Evolutionary conservation across 495 filamentous ascomycete species (phyloP).

Genomic region (Saxophila tyrrhenica): DNA sequence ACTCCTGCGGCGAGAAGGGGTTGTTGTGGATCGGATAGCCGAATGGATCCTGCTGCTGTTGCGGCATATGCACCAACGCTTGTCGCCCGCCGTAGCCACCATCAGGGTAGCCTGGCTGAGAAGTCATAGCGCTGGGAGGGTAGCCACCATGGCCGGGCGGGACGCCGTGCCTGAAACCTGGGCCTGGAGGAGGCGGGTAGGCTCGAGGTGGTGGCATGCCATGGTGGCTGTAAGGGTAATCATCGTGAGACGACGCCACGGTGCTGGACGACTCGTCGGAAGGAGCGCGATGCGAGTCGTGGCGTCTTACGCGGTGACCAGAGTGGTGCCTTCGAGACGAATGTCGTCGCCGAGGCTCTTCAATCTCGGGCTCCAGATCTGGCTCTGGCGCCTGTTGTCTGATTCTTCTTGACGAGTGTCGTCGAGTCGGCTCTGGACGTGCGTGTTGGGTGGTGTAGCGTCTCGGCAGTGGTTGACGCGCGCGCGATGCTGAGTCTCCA

Average conservation of each 20-base stretch:
- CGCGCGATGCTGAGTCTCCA: conserved; percentile 31
- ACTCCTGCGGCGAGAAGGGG: conserved; percentile 24
- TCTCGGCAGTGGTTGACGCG: conserved; percentile 8
- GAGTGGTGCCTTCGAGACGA: conserved; percentile 9
- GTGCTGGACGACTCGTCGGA: conserved; percentile 23
- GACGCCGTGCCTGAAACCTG: conserved; percentile 16
- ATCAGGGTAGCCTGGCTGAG: conserved; percentile 9
- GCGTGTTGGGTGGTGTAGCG: conserved; percentile 15
- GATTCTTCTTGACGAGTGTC: conserved; percentile 21
- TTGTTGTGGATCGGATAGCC: conserved; percentile 22
- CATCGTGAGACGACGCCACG: conserved; percentile 30
- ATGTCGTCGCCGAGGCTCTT: conserved; percentile 14
- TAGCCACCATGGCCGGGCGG: conserved; percentile 24
- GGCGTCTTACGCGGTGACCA: conserved; percentile 7
- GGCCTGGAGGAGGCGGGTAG: conserved; percentile 20
- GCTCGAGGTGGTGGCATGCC: conserved; percentile 16
- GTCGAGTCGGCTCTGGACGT: conserved; percentile 22
- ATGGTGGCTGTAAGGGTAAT: conserved; percentile 26
- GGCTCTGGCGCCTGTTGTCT: conserved; percentile 10
- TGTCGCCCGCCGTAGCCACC: conserved; percentile 8
- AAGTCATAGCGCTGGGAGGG: conserved; percentile 23
- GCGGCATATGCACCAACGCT: conserved; percentile 23
- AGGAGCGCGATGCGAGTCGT: conserved; percentile 15
- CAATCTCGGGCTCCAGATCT: background rate
- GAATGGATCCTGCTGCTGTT: conserved; percentile 24